These are phyloP conservation scores for Psidium guajava DNA, from an alignment of 345 rosid species.

Conservation along the genomic window DNA sequence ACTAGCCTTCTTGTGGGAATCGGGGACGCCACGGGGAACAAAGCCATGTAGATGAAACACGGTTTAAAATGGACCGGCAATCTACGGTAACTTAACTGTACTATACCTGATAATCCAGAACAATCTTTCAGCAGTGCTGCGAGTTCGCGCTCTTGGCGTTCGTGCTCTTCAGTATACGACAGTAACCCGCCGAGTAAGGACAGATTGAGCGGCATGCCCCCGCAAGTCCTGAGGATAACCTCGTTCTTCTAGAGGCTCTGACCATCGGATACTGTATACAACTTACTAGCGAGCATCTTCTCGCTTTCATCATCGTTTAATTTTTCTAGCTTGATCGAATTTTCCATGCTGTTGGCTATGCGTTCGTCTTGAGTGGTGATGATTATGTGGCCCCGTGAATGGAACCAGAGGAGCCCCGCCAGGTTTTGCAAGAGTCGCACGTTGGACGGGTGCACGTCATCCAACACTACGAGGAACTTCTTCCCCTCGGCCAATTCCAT, in stretches of 20 bases:
- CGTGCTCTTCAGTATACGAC: too few species aligned
- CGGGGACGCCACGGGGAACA: conserved; percentile 1
- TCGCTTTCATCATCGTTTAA: neutral
- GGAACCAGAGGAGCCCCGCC: neutral
- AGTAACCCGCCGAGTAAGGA: neutral
- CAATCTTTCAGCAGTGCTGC: too few species aligned
- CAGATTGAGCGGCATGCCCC: neutral
- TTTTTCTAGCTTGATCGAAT: neutral
- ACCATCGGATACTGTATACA: neutral
- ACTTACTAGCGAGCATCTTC: neutral
- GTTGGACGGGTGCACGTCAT: neutral
- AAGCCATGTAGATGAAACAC: conserved; percentile 7
- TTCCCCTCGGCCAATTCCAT: neutral
- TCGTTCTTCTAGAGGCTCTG: neutral
- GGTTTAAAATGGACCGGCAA: conserved; percentile 3
- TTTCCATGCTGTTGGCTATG: neutral
- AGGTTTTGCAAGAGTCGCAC: neutral
- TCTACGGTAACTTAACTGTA: neutral
- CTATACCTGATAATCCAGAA: too few species aligned
- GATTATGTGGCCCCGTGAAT: neutral
- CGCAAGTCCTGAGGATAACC: neutral
- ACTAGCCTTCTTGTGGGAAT: conserved; percentile 12
- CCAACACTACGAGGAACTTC: conserved; percentile 10
- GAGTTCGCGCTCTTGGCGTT: too few species aligned
- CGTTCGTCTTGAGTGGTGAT: neutral